Evolutionary conservation across 2,329 filamentous ascomycete genomes (phyloP).

Genomic region (Fusarium annulatum): DNA sequence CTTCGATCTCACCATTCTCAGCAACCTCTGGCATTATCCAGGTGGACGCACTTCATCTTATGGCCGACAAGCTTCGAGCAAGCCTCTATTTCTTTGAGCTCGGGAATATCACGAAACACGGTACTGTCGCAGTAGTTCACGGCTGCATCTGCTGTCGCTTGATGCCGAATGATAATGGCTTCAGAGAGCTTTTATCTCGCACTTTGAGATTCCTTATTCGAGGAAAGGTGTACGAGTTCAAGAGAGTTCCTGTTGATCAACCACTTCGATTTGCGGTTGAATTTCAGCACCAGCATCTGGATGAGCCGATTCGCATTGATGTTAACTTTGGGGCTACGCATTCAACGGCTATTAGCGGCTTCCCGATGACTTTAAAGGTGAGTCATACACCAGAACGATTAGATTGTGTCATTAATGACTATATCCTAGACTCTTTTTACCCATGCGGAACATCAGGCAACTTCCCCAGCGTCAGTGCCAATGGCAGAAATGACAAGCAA

Average conservation of each 20-base stretch:
- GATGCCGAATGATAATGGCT: neutral
- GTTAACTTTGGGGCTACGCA: neutral
- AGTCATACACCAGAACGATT: accelerated
- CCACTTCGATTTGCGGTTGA: neutral
- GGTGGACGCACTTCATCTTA: neutral
- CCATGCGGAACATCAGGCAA: neutral
- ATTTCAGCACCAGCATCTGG: neutral
- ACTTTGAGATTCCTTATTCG: neutral
- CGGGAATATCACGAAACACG: neutral
- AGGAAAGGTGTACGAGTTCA: neutral
- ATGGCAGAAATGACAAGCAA: neutral
- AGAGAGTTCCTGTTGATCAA: neutral
- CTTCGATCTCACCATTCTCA: neutral
- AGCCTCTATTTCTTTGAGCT: neutral
- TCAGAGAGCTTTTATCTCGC: neutral
- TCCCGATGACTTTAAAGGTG: neutral
- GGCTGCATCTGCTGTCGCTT: neutral
- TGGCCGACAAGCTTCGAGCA: neutral
- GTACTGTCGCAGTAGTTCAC: neutral
- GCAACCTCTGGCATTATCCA: neutral
- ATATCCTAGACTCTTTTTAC: neutral
- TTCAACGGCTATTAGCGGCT: neutral
- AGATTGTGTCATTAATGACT: neutral
- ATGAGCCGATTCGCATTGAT: neutral
- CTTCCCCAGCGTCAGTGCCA: neutral